phyloP scores from a whole-genome alignment of 176 grass and related monocot species.

The Hordeum marinum region DNA sequence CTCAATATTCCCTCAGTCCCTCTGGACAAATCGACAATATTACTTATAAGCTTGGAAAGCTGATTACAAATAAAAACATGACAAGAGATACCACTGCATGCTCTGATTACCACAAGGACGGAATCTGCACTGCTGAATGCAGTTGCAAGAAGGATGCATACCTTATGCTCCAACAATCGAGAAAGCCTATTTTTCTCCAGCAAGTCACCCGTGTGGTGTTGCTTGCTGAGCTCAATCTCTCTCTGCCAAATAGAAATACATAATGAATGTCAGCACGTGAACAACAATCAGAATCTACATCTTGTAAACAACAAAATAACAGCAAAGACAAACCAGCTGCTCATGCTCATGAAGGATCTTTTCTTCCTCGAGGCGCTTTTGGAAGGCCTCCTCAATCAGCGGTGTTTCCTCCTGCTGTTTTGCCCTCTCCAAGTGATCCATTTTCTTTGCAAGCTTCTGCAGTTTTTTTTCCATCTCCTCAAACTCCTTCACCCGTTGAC shows the following conservation, averaged over 20 bases:
- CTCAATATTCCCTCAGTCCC: background rate
- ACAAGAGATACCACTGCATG: background rate
- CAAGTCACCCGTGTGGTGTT: slow-evolving; percentile 81
- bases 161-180: slow-evolving; percentile 65
- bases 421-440: slow-evolving; percentile 89
- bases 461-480: slow-evolving; percentile 80
- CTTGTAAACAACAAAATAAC: background rate
- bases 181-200: slow-evolving; percentile 84
- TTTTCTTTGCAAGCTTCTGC: slow-evolving; percentile 69
- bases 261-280: background rate
- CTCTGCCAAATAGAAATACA: slow-evolving; percentile 45
- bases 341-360: slow-evolving; percentile 68
- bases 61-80: background rate
- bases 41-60: background rate
- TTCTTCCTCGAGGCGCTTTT: slow-evolving; percentile 60
- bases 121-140: background rate
- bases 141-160: background rate
- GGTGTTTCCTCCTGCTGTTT: slow-evolving; percentile 73
- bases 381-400: slow-evolving; percentile 69
- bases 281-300: background rate
- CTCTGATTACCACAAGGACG: background rate
- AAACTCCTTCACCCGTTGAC: slow-evolving; percentile 64
- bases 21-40: background rate
- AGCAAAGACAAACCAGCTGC: slow-evolving; percentile 54
- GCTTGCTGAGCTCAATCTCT: slow-evolving; percentile 85